Evolutionary conservation across 2,329 filamentous ascomycete species (phyloP), one percentile per base, ranked within the genome.

Genomic region (Apiospora aurea): DNA sequence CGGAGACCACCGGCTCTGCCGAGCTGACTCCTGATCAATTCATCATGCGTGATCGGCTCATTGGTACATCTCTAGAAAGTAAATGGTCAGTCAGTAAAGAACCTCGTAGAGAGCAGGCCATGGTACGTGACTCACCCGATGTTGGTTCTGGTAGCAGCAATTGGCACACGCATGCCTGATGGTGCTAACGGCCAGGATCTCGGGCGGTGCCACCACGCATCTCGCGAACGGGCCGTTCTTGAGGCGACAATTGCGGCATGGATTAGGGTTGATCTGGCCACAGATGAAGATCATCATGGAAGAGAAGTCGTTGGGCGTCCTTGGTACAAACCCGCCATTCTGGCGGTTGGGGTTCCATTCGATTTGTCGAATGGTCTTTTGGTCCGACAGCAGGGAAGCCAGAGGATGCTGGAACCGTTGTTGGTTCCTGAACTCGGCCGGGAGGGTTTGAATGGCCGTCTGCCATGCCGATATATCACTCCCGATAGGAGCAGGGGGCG

Each of bases 271-370:
- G 69, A 78, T 72, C 66, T 79, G 76, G 7, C 78, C 78, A 8
- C 75, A 79, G 46, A 79, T 46, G 43, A 76, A 80, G 51, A 80
- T 79, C 78, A 80, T 78, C 61, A 79, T 69, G 41, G 78, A 75
- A 68, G 75, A 73, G 71, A 73, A 78, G 71, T 79, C 78, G 57
- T 75, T 72, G 57, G 76, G 44, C 2, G 74, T 77, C 47, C 77
- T 75, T 2, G 77, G 77, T 4, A 76, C 74, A 53, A 79, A 80
- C 7, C 75, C 73, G 13, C 77, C 77, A 44, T 76, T 72, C 61
- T 75, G 75, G 18, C 78, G 78, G 47, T 76, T 76, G 53, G 69
- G 71, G 70, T 80, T 79, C 78, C 78, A 80, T 64, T 79, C 77
- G 29, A 78, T 73, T 21, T 69, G 70, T 16, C 78, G 75, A 26